Conservation (phyloP, 257 asterid species). For the Solanum habrochaites region DNA sequence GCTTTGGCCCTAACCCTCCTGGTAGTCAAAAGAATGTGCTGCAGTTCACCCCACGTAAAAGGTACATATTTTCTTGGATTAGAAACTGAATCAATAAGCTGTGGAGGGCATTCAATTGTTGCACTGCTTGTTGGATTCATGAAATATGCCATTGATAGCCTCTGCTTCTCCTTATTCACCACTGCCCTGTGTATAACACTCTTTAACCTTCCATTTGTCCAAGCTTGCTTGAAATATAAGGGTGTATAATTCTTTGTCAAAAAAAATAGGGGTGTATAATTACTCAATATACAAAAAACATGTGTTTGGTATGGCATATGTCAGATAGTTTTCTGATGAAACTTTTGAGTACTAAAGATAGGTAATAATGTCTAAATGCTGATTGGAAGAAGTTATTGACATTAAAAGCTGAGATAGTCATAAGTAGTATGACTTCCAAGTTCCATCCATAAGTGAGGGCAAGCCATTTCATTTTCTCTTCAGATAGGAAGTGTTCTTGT, state of each 20-base stretch:
- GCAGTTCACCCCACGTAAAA: conserved; percentile 16
- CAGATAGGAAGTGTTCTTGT: neutral
- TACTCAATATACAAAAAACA: neutral
- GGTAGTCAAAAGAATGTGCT: conserved; percentile 5
- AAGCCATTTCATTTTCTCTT: neutral
- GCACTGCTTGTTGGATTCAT: conserved; percentile 6
- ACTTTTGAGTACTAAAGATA: neutral
- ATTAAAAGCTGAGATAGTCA: neutral
- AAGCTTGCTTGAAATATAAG: conserved; percentile 1
- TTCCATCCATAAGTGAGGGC: neutral
- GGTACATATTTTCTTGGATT: conserved; percentile 11
- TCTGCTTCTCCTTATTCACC: conserved; percentile 6
- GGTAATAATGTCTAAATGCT: neutral
- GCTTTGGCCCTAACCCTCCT: conserved; percentile 14
- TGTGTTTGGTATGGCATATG: neutral
- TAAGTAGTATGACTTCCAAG: neutral
- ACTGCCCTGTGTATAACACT: conserved; percentile 17
- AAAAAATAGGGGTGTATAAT: neutral
- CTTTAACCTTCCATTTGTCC: conserved; percentile 18
- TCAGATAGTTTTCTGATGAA: neutral
- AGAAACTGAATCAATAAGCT: conserved; percentile 6
- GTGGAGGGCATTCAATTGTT: conserved; percentile 5
- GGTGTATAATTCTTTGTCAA: neutral
- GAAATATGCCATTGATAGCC: conserved; percentile 17
- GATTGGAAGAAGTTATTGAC: neutral